Percentiles rank a stretch among this genome's conserved stretches.
phyloP scores from a whole-genome alignment of 2,329 filamentous ascomycete genomes.

The Rutstroemia sydowiana region DNA sequence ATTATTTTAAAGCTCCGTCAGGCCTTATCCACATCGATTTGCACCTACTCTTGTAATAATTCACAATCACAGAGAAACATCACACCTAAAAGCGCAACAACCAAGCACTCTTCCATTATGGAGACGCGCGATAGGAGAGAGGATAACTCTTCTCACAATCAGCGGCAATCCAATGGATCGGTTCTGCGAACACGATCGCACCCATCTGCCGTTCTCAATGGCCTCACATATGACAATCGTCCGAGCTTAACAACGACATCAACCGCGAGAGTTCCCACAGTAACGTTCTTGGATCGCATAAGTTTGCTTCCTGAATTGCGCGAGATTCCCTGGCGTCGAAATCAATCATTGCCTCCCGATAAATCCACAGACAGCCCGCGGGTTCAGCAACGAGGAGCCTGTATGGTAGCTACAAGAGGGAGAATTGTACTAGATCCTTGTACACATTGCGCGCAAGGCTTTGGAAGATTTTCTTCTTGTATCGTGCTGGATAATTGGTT shows the following conservation, averaged over 20 bases:
- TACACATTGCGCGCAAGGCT: slow-evolving; percentile 19
- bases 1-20: not conserved
- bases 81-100: not conserved
- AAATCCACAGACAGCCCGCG: slow-evolving; percentile 20
- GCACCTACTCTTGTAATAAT: not conserved
- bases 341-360: slow-evolving; percentile 21
- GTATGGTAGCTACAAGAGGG: slow-evolving; percentile 20
- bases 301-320: slow-evolving; percentile 18
- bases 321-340: slow-evolving; percentile 22
- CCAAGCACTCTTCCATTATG: not conserved
- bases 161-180: not conserved
- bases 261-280: not conserved
- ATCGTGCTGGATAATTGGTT: slow-evolving; percentile 23
- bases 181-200: not conserved
- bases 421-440: slow-evolving; percentile 15
- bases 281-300: slow-evolving; percentile 7
- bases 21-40: not conserved
- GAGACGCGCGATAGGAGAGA: not conserved
- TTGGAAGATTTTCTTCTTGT: slow-evolving; percentile 22
- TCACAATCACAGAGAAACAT: not conserved
- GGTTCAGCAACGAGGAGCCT: slow-evolving; percentile 21
- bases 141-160: not conserved
- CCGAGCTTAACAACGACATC: not conserved
- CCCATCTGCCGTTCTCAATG: not conserved
- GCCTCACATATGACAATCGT: not conserved